Base-by-base conservation (phyloP, 768 basidiomycete species). In the Mycena galopus region DNA sequence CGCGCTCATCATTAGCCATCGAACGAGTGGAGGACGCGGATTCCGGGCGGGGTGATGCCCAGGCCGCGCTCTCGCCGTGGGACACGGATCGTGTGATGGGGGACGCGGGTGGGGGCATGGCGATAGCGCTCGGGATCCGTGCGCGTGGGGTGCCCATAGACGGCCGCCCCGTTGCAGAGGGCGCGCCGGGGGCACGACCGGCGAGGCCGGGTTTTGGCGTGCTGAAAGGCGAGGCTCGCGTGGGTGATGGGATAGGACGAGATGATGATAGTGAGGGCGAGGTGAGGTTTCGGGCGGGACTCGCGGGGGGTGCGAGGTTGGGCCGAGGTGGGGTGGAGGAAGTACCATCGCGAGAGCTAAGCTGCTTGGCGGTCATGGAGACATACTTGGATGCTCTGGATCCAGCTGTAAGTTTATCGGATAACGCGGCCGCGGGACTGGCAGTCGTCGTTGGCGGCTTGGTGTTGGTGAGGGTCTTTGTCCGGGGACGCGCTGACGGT, bases 331-430 rank as follows among this genome's bases (percentile, higher is more conserved):
- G 90, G 42, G 78, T 83, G 37, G 78, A 73, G 37, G 77, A 65
- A 55, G 71, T 73, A 55, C 77, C 72, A 68, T 82, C 82, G 61
- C 88, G 88, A 27, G 85, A 88, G 78, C 81, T 90, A 70, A 97
- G 87, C 75, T 96, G 94, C 78, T 92, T 90, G 0, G 95, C 95
- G 1, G 94, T 96, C 89, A 96, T 90, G 19, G 91, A 90, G 35
- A 93, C 85, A 79, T 96, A 96, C 80, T 92, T 94, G 51, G 93
- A 93, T 12, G 96, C 95, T 55, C 96, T 86, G 3, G 95, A 95
- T 4, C 95, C 95, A 8, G 91, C 91, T 4, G 95, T 95, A 69
- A 96, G 91, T 75, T 84, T 83, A 78, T 84, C 81, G 8, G 81
- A 75, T 27, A 83, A 81, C 69, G 80, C 76, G 65, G 85, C 69